phyloP scores from a whole-genome alignment of 2,329 filamentous ascomycete species.

The Talaromyces funiculosus region DNA sequence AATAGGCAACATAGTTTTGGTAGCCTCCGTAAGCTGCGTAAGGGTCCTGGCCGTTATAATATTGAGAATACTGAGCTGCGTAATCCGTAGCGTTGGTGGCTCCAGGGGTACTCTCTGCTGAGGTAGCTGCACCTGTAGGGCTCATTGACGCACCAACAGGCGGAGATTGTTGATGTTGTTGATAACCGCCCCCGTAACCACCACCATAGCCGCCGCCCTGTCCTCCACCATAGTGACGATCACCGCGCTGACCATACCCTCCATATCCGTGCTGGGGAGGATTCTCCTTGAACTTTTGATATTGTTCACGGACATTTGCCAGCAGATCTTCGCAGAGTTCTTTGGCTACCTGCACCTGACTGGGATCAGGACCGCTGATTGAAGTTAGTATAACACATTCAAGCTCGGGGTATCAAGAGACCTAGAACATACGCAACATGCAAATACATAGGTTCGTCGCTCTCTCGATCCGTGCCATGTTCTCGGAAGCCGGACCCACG shows the following conservation, averaged over 20 bases:
- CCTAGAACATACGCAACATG: constrained; percentile 72
- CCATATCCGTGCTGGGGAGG: constrained; percentile 62
- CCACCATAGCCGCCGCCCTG: constrained; percentile 18
- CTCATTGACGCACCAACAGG: constrained; percentile 38
- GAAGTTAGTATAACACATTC: constrained; percentile 26
- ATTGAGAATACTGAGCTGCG: constrained; percentile 75
- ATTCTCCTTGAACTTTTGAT: constrained; percentile 82
- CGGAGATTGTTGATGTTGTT: constrained; percentile 38
- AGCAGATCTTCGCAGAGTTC: constrained; percentile 84
- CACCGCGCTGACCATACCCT: constrained; percentile 50
- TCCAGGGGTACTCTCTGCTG: constrained; percentile 24
- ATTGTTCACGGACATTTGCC: constrained; percentile 78
- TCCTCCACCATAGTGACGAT: constrained; percentile 37
- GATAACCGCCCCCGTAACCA: constrained; percentile 19
- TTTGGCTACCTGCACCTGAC: constrained; percentile 80
- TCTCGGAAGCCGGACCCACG: constrained; percentile 93
- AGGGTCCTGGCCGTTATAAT: constrained; percentile 67
- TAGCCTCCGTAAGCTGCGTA: constrained; percentile 91
- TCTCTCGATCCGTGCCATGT: constrained; percentile 77
- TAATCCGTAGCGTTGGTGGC: constrained; percentile 56
- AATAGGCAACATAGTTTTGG: constrained; percentile 59
- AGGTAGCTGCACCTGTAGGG: constrained; percentile 40
- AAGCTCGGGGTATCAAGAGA: background rate
- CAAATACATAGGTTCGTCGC: constrained; percentile 93
- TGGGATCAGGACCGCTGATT: constrained; percentile 72